Percentiles rank a stretch among this genome's conserved stretches.
phyloP scores from a whole-genome alignment of 306 rosid genomes.

The Hippophae tibetana region DNA sequence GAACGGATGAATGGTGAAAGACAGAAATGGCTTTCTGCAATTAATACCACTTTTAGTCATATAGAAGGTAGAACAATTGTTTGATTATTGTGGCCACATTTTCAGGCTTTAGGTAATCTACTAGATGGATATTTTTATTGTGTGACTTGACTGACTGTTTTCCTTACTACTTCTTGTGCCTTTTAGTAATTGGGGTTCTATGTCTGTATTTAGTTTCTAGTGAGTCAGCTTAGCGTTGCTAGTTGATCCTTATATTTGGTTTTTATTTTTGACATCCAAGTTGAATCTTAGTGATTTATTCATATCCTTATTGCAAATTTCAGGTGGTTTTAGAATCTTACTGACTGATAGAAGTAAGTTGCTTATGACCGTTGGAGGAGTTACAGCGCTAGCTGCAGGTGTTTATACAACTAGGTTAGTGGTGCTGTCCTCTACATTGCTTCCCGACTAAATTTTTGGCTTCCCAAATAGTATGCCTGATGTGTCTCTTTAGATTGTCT shows the following conservation, averaged over 20 bases:
- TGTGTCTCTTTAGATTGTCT: no score
- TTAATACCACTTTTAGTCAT: constrained; percentile 82
- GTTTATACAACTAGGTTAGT: constrained; percentile 87
- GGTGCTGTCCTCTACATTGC: constrained; percentile 12
- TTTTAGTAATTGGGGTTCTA: no score
- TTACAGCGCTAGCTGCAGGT: constrained; percentile 95
- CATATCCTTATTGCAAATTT: constrained; percentile 26
- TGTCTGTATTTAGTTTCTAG: no score
- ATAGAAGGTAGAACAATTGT: constrained; percentile 60
- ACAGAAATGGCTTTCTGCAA: constrained; percentile 99
- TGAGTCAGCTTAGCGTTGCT: no score
- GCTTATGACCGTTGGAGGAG: constrained; percentile 95
- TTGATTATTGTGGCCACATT: no score
- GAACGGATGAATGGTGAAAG: constrained; percentile 84
- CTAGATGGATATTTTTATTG: no score
- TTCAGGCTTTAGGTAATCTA: no score
- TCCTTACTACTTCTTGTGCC: no score
- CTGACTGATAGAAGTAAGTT: constrained; percentile 86
- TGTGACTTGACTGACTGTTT: no score
- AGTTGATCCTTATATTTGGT: no score
- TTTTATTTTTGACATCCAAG: no score
- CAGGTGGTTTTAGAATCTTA: constrained; percentile 80
- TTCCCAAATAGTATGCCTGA: neutral
- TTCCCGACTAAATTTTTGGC: constrained; percentile 10
- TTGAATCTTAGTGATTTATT: constrained; percentile 10